These are phyloP conservation scores for Yarrowia sp. DNA, from an alignment of 805 yeast species.

Conservation along the genomic window DNA sequence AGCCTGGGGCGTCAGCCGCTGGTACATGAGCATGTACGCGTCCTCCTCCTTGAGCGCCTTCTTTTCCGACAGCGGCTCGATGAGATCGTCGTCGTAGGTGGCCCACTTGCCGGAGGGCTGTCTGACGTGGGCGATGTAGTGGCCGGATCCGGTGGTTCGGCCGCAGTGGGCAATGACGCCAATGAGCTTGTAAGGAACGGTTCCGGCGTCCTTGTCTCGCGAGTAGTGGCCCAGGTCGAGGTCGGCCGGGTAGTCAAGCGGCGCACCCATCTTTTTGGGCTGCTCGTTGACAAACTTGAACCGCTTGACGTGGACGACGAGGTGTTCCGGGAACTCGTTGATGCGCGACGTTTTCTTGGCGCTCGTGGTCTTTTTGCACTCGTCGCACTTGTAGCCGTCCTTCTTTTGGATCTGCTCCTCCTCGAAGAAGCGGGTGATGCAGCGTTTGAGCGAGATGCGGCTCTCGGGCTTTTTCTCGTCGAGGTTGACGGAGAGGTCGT, in stretches of 20 bases:
- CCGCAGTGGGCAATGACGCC: constrained; percentile 94
- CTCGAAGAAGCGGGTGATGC: constrained; percentile 49
- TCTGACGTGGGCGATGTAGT: constrained; percentile 83
- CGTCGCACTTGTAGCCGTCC: constrained; percentile 75
- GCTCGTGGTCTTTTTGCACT: constrained; percentile 69
- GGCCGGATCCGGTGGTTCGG: constrained; percentile 86
- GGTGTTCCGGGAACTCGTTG: constrained; percentile 80
- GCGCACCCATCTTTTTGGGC: constrained; percentile 75
- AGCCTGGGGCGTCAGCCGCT: constrained; percentile 33
- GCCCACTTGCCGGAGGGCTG: constrained; percentile 94
- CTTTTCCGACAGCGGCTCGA: constrained; percentile 66
- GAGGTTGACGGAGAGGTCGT: constrained; percentile 82
- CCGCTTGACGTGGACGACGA: constrained; percentile 82
- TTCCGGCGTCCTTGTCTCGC: constrained; percentile 32
- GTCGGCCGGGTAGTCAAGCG: constrained; percentile 73
- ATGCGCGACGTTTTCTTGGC: constrained; percentile 76
- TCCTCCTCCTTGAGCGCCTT: constrained; percentile 77
- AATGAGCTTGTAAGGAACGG: constrained; percentile 63
- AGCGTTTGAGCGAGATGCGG: not conserved
- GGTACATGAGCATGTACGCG: constrained; percentile 86
- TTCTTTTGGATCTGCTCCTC: constrained; percentile 62
- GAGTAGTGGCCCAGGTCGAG: constrained; percentile 65
- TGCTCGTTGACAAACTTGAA: constrained; percentile 69
- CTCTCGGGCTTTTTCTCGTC: constrained; percentile 42
- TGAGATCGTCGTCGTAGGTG: constrained; percentile 89